Evolutionary conservation across 768 basidiomycete genomes (phyloP), one percentile per base, ranked within the genome.

Genomic region (Mycena indigotica): DNA sequence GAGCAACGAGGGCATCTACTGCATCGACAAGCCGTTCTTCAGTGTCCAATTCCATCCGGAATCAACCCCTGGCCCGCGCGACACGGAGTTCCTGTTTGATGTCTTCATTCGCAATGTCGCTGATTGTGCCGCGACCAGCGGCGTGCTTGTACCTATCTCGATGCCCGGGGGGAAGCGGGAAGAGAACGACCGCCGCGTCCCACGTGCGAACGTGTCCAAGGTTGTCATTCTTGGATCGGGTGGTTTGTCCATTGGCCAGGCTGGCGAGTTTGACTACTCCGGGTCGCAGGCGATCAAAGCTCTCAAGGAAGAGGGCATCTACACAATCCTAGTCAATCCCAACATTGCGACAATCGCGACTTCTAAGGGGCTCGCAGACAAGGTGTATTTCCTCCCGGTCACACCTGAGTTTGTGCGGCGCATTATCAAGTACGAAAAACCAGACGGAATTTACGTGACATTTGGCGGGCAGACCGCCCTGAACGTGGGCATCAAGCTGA

Each of bases 31-130:
- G 63, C 96, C 97, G 0, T 97, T 92, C 80, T 98, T 99, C 75
- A 98, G 96, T 21, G 96, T 98, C 19, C 97, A 99, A 71, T 99
- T 99, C 82, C 97, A 99, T 72, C 97, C 97, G 23, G 97, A 99
- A 73, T 93, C 92, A 28, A 93, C 91, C 2, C 95, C 95, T 12
- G 97, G 97, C 24, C 97, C 97, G 21, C 86, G 95, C 55, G 97
- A 99, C 70, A 99, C 97, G 52, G 97, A 98, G 73, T 99, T 98
- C 77, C 81, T 99, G 59, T 99, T 99, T 72, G 95, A 98, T 58
- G 94, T 95, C 28, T 99, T 99, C 83, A 85, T 98, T 67, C 85
- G 88, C 71, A 91, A 90, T 67, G 82, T 98, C 67, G 73, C 82
- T 39, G 90, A 93, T 63, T 92, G 88, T 69, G 83, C 80, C 41